These are phyloP conservation scores for Suhomyces ambrosiae DNA, from an alignment of 1,139 yeast genomes.

Conservation along the genomic window DNA sequence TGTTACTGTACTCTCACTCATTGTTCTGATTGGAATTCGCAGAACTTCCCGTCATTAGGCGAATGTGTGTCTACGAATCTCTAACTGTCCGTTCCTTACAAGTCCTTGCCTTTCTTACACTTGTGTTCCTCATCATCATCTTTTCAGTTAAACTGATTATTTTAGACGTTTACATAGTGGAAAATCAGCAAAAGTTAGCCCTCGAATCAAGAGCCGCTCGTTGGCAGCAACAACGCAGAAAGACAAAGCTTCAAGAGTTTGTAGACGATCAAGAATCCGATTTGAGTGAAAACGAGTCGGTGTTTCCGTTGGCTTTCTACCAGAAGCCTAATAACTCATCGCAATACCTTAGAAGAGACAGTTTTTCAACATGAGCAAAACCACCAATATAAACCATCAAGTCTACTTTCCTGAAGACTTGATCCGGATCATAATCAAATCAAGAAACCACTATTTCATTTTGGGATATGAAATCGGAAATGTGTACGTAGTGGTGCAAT, in stretches of 20 bases:
- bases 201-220: constrained; percentile 7
- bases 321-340: constrained; percentile 44
- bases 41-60: no score
- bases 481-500: constrained; percentile 30
- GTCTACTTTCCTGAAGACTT: constrained; percentile 43
- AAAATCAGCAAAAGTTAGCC: constrained; percentile 10
- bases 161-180: constrained; percentile 12
- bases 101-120: constrained; percentile 2
- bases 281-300: constrained; percentile 4
- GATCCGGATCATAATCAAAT: constrained; percentile 14
- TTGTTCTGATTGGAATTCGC: no score
- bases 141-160: constrained; percentile 8
- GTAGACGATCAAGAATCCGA: constrained; percentile 8
- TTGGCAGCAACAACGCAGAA: constrained; percentile 5
- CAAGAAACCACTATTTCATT: constrained; percentile 14
- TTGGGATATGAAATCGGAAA: constrained; percentile 32
- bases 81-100: constrained; percentile 4
- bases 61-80: constrained; percentile 5
- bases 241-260: not conserved
- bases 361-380: constrained; percentile 27
- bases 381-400: constrained; percentile 24
- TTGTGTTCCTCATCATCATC: constrained; percentile 7
- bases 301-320: constrained; percentile 26
- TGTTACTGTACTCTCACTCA: no score
- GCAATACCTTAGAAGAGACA: constrained; percentile 46